phyloP scores from a whole-genome alignment of 257 asterid species.

The Lantana camara region DNA sequence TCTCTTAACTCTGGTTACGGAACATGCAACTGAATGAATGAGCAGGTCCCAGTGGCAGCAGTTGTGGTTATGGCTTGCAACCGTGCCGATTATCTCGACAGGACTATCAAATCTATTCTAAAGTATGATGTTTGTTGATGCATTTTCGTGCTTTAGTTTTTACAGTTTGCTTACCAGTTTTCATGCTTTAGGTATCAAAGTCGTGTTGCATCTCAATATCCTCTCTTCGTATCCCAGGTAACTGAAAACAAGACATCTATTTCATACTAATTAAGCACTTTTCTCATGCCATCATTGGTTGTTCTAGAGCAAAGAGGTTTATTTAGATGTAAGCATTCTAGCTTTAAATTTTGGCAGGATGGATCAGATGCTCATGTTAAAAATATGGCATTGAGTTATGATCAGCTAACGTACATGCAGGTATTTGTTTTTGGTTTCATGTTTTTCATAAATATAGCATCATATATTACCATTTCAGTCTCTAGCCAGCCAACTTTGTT shows the following conservation, averaged over 20 bases:
- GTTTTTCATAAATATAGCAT: slow-evolving; percentile 6
- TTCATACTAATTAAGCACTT: slow-evolving; percentile 21
- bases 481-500: slow-evolving; percentile 23
- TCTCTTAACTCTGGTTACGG: slow-evolving; percentile 20
- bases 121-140: slow-evolving; percentile 54
- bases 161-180: slow-evolving; percentile 31
- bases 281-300: slow-evolving; percentile 18
- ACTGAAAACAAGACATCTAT: slow-evolving; percentile 17
- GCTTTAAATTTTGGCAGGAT: slow-evolving; percentile 56
- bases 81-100: slow-evolving; percentile 96
- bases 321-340: slow-evolving; percentile 20
- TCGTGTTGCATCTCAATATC: slow-evolving; percentile 83
- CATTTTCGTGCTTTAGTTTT: slow-evolving; percentile 26
- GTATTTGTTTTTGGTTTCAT: slow-evolving; percentile 40
- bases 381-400: slow-evolving; percentile 76
- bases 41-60: slow-evolving; percentile 92
- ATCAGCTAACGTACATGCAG: slow-evolving; percentile 95
- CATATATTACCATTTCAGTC: slow-evolving; percentile 5
- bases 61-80: slow-evolving; percentile 98
- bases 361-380: slow-evolving; percentile 83
- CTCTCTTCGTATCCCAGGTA: slow-evolving; percentile 96
- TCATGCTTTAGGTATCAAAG: slow-evolving; percentile 65
- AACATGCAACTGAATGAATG: slow-evolving; percentile 35
- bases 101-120: slow-evolving; percentile 80
- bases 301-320: slow-evolving; percentile 21